Evolutionary conservation across 208 protist genomes (phyloP).

Genomic region (Trypanosomatidae sp.): DNA sequence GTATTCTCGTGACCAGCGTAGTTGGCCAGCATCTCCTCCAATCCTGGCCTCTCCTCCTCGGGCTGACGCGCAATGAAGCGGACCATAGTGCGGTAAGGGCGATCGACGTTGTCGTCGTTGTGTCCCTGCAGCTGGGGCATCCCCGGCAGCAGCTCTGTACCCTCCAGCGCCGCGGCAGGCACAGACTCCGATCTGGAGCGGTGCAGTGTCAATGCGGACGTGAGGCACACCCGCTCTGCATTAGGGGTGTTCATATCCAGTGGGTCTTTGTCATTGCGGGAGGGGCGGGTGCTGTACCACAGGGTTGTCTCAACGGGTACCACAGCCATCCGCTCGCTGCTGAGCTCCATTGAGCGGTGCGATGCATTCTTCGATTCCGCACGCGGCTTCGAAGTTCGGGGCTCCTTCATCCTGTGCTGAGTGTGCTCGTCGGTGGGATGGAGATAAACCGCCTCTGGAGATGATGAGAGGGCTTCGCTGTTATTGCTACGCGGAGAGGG

Average conservation of each 20-base stretch:
- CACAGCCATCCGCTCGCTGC: background rate
- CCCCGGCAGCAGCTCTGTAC: slow-evolving; percentile 67
- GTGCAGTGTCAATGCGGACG: background rate
- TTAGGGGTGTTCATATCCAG: slow-evolving; percentile 31
- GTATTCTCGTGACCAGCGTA: slow-evolving; percentile 65
- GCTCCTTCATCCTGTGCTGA: slow-evolving; percentile 18
- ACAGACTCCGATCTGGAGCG: background rate
- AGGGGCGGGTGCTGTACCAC: slow-evolving; percentile 30
- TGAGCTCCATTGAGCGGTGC: background rate
- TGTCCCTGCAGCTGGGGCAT: slow-evolving; percentile 71
- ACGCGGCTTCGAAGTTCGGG: background rate
- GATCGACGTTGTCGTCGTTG: slow-evolving; percentile 34
- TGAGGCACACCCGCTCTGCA: slow-evolving; percentile 11
- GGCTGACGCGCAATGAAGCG: slow-evolving; percentile 75
- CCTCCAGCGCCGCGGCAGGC: slow-evolving; percentile 33
- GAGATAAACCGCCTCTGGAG: background rate
- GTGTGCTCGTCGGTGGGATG: slow-evolving; percentile 13
- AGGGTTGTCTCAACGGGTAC: slow-evolving; percentile 7
- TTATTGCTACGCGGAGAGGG: background rate
- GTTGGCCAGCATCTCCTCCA: slow-evolving; percentile 56
- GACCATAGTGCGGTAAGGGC: slow-evolving; percentile 53
- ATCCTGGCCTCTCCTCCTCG: slow-evolving; percentile 28
- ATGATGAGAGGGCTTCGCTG: background rate
- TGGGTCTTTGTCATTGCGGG: slow-evolving; percentile 20
- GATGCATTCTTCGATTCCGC: background rate